Conservation (phyloP, 2,329 filamentous ascomycete species). For the Zymoseptoria tritici region DNA sequence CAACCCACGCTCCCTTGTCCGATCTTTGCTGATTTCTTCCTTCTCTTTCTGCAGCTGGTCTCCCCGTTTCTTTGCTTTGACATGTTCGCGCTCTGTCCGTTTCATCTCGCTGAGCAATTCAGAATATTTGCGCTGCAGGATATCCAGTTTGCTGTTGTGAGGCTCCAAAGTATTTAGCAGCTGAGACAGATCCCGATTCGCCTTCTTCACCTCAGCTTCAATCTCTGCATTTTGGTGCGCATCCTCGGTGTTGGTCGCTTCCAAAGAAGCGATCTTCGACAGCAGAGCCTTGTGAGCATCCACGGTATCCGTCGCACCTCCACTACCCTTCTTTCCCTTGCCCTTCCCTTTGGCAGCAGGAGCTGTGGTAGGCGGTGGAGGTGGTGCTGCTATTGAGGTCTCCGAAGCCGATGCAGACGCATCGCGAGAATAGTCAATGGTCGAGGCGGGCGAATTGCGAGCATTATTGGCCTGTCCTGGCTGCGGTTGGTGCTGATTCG, state of each 20-base stretch:
- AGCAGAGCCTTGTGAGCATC: conserved; percentile 89
- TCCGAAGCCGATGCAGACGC: conserved; percentile 23
- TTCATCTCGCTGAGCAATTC: conserved; percentile 94
- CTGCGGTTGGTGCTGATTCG: conserved; percentile 23
- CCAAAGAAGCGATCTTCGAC: conserved; percentile 89
- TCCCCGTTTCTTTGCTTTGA: conserved; percentile 91
- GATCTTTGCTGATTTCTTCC: conserved; percentile 77
- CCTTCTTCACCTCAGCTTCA: conserved; percentile 89
- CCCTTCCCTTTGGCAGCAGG: conserved; percentile 64
- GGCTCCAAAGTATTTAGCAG: conserved; percentile 83
- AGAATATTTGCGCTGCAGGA: conserved; percentile 81
- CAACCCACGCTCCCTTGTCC: conserved; percentile 81
- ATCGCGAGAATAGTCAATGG: conserved; percentile 25
- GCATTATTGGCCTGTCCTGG: conserved; percentile 15
- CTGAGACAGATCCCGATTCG: conserved; percentile 81
- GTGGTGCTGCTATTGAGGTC: conserved; percentile 25
- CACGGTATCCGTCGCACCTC: conserved; percentile 72
- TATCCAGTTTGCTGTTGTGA: conserved; percentile 83
- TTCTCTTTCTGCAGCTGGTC: conserved; percentile 96
- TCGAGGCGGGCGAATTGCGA: conserved; percentile 25
- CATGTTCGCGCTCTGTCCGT: conserved; percentile 83
- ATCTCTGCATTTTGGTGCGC: conserved; percentile 96
- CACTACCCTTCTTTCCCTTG: conserved; percentile 47
- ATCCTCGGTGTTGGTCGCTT: conserved; percentile 85
- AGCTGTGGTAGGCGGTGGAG: conserved; percentile 39